Evolutionary conservation across 2,329 filamentous ascomycete genomes (phyloP).

Genomic region (Diaporthe sp.): DNA sequence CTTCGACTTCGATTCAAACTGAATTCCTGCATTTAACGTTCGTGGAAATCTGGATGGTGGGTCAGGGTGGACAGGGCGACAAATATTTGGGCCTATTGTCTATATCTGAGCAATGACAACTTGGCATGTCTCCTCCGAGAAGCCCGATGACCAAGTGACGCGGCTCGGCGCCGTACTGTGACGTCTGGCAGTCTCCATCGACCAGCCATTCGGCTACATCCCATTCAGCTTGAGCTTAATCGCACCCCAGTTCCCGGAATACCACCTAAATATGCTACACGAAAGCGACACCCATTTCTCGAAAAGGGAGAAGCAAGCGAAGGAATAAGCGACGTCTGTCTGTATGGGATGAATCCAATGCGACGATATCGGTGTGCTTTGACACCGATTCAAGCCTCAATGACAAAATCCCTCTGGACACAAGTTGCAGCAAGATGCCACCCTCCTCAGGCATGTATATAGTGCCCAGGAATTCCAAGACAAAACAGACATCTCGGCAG

Average conservation of each 20-base stretch:
- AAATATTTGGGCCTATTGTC: background rate
- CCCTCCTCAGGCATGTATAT: background rate
- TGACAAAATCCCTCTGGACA: background rate
- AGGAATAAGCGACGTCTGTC: background rate
- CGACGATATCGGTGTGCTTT: background rate
- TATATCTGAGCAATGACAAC: conserved; percentile 11
- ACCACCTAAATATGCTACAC: background rate
- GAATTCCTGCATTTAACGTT: background rate
- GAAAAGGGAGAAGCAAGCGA: conserved; percentile 6
- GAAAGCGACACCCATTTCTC: conserved; percentile 1
- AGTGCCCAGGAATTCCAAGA: conserved; percentile 24
- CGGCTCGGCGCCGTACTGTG: background rate
- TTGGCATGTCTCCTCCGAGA: background rate
- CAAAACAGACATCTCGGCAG: conserved; percentile 3
- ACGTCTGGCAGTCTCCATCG: background rate
- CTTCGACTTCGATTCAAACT: background rate
- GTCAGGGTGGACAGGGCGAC: background rate
- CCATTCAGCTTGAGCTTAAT: background rate
- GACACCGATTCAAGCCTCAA: conserved; percentile 8
- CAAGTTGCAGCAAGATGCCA: background rate
- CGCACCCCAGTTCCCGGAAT: background rate
- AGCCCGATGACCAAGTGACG: conserved; percentile 6
- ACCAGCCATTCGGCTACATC: conserved; percentile 18
- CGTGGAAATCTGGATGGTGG: background rate
- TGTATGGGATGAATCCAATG: background rate